These are phyloP conservation scores for Glonium stellatum DNA, from an alignment of 495 filamentous ascomycete species.

Conservation along the genomic window DNA sequence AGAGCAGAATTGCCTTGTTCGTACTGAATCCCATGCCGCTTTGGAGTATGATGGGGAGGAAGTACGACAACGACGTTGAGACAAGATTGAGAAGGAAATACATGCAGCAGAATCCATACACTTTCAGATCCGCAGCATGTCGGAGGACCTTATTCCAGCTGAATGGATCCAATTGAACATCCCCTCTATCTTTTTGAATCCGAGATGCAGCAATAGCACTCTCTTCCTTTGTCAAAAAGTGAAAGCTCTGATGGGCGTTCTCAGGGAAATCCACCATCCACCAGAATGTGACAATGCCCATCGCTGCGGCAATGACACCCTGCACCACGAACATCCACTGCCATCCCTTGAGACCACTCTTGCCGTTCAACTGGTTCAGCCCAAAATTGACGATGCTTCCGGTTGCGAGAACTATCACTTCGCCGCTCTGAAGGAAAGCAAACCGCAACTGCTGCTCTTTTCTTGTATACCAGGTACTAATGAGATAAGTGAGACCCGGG, in stretches of 20 bases:
- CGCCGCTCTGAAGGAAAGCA: constrained; percentile 63
- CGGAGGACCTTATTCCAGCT: constrained; percentile 50
- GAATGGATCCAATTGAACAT: constrained; percentile 57
- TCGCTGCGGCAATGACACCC: constrained; percentile 53
- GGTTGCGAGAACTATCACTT: constrained; percentile 61
- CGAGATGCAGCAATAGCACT: constrained; percentile 30
- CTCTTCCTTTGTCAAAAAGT: constrained; percentile 53
- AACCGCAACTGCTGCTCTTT: constrained; percentile 69
- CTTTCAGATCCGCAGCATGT: constrained; percentile 59
- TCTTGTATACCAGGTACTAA: constrained; percentile 67
- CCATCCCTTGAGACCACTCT: constrained; percentile 59
- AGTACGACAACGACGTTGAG: constrained; percentile 58
- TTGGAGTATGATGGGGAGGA: constrained; percentile 63
- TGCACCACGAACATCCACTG: constrained; percentile 74
- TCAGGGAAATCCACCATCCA: constrained; percentile 82
- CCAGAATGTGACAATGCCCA: constrained; percentile 64
- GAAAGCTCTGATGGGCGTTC: constrained; percentile 52
- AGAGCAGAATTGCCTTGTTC: constrained; percentile 61
- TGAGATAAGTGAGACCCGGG: constrained; percentile 63
- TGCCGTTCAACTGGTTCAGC: constrained; percentile 57
- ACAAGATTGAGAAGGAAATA: constrained; percentile 72
- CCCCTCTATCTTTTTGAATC: constrained; percentile 45
- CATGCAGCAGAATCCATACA: constrained; percentile 65
- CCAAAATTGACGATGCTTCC: constrained; percentile 68
- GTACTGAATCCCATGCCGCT: constrained; percentile 64